Conservation (phyloP, 768 basidiomycete genomes). For the Termitomyces sp. region DNA sequence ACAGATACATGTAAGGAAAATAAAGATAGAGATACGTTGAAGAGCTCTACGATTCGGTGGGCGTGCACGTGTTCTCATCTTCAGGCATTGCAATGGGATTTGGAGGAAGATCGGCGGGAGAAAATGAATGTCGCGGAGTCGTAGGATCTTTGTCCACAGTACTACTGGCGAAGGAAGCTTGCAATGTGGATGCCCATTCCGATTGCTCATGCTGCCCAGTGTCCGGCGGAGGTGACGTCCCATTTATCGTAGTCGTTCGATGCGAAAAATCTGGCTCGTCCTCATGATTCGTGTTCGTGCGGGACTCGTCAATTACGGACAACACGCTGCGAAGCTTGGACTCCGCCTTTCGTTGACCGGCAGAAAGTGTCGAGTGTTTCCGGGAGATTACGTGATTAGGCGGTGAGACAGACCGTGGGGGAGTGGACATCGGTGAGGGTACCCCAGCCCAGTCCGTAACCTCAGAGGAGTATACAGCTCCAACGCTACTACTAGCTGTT, state of each 20-base stretch:
- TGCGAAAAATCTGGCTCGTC: constrained; percentile 16
- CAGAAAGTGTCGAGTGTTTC: constrained; percentile 46
- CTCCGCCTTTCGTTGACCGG: constrained; percentile 44
- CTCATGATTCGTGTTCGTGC: constrained; percentile 28
- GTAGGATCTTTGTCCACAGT: constrained; percentile 28
- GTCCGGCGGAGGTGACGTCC: constrained; percentile 20
- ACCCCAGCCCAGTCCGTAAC: constrained; percentile 52
- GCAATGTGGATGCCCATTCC: constrained; percentile 38
- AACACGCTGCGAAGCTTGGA: constrained; percentile 71
- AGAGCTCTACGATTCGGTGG: constrained; percentile 6
- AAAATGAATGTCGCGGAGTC: constrained; percentile 41
- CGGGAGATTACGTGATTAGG: constrained; percentile 28
- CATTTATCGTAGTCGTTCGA: constrained; percentile 18
- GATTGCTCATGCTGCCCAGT: constrained; percentile 22
- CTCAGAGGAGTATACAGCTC: constrained; percentile 43
- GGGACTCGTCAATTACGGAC: constrained; percentile 64
- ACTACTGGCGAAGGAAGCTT: constrained; percentile 28
- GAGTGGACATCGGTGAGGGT: constrained; percentile 34
- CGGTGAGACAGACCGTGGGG: constrained; percentile 51
- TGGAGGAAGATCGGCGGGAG: constrained; percentile 16
- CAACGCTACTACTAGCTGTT: constrained; percentile 32
- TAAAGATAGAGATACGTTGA: constrained; percentile 12
- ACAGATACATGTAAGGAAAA: constrained; percentile 15
- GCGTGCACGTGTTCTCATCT: constrained; percentile 21
- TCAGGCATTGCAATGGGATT: constrained; percentile 13